These are phyloP conservation scores for Hapsidospora chrysogenum DNA, from an alignment of 495 filamentous ascomycete species.

Conservation along the genomic window DNA sequence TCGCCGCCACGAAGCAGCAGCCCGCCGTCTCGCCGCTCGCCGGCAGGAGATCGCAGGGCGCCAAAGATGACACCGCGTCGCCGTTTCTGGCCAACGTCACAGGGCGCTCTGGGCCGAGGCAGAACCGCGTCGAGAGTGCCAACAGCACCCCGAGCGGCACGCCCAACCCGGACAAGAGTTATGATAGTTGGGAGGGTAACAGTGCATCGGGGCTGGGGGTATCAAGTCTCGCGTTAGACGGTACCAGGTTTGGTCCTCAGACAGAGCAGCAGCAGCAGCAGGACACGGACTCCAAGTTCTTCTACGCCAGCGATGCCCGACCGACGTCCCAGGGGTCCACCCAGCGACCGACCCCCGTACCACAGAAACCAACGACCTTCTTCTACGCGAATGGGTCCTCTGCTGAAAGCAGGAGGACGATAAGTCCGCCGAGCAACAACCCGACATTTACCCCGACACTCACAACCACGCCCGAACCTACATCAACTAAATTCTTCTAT, in stretches of 20 bases:
- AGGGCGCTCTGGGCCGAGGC: slow-evolving; percentile 51
- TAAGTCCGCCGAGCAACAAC: slow-evolving; percentile 6
- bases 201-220: slow-evolving; percentile 14
- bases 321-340: slow-evolving; percentile 14
- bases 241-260: no score
- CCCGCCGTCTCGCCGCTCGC: slow-evolving; percentile 8
- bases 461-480: slow-evolving; percentile 2
- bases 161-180: slow-evolving; percentile 23
- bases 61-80: slow-evolving; percentile 22
- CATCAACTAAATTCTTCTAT: slow-evolving; percentile 60
- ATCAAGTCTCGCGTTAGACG: no score
- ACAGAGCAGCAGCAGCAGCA: background rate
- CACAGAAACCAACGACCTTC: slow-evolving; percentile 31
- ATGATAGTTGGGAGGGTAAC: slow-evolving; percentile 20
- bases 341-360: slow-evolving; percentile 7
- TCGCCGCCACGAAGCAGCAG: slow-evolving; percentile 15
- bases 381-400: slow-evolving; percentile 35
- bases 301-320: slow-evolving; percentile 58
- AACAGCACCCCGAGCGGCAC: slow-evolving; percentile 43
- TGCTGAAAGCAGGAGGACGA: slow-evolving; percentile 9
- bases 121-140: slow-evolving; percentile 45
- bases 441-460: background rate
- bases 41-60: background rate
- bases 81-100: slow-evolving; percentile 50
- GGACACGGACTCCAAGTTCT: slow-evolving; percentile 45